Percentiles rank a stretch among this genome's conserved stretches.
These are phyloP conservation scores for Hirsutella thompsonii DNA, from an alignment of 2,329 filamentous ascomycete species.

Conservation along the genomic window DNA sequence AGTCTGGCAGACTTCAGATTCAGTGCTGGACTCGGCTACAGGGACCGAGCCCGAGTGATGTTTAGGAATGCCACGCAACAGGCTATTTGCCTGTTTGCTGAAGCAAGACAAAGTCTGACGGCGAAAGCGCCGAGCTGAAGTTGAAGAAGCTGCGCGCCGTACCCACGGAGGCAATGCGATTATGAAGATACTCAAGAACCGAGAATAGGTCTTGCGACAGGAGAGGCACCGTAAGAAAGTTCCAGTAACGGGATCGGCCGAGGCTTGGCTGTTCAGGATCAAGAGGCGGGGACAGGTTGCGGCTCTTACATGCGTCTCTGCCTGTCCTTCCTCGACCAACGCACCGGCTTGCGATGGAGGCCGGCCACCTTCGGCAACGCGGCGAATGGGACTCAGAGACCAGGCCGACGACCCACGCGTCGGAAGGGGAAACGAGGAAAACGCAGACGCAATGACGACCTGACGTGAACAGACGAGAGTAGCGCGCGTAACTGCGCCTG, in stretches of 20 bases:
- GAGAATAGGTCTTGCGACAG: not conserved
- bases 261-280: not conserved
- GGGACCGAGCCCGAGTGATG: too few species aligned
- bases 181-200: not conserved
- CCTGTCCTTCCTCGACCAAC: not conserved
- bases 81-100: too few species aligned
- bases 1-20: not conserved
- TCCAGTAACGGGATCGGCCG: not conserved
- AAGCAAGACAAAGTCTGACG: too few species aligned
- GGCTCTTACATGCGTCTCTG: not conserved
- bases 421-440: not conserved
- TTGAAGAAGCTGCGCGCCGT: not conserved
- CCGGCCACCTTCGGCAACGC: too few species aligned
- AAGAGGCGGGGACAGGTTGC: not conserved
- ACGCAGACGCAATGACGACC: not conserved
- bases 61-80: too few species aligned
- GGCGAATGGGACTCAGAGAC: too few species aligned
- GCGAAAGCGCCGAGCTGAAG: too few species aligned
- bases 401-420: too few species aligned
- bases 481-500: conserved; percentile 1
- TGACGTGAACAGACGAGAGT: not conserved
- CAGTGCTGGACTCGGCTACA: too few species aligned
- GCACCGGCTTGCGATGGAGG: too few species aligned
- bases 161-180: not conserved
- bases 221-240: not conserved